Base-by-base conservation (phyloP, 2,329 filamentous ascomycete genomes). In the Leptographium galeiforme region DNA sequence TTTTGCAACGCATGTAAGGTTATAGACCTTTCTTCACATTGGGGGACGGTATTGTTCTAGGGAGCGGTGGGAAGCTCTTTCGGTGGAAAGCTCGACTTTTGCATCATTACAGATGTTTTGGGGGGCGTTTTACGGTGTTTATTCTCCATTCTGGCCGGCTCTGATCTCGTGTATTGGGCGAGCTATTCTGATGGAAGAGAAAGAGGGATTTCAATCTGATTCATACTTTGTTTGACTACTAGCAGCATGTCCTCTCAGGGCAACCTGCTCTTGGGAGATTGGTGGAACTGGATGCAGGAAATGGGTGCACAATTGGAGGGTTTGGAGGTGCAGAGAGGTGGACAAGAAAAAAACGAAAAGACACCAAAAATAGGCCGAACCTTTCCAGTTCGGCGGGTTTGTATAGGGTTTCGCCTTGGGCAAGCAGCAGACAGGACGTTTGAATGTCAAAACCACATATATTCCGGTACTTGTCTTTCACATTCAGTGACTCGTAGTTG, bases 381-480 rank as follows among this genome's bases (percentile, higher is more conserved):
- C 19, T 30, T 11, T 36, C 19, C 16, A 14, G 45, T 51, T 51
- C 32, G 25, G 49, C n/a, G 34, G 49, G 49, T n/a, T 44, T 51
- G 30, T 36, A 36, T 34, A 32, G 6, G 40, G 49, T 44, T 51
- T 36, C 49, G 49, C 40, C 30, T 44, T 36, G 49, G 30, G 49
- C 49, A 51, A 51, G 49, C 30, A 51, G 39, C 30, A 50, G 49
- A 51, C 30, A 51, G 16, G 40, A 40, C 40, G 34, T 44, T 48
- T 14, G 25, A 51, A 51, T 51, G 40, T 51, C 49, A 49, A n/a
- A 50, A 38, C 49, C 32, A 51, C 49, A 44, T 44, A 12, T 30
- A 44, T 8, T 36, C 49, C 39, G 30, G 18, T 36, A 36, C 30
- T n/a, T 33, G 44, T 10, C 30, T 6, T 32, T 1, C 4, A 11